Evolutionary conservation across 164 flowering plant genomes (phyloP), one percentile per base, ranked within the genome.

Genomic region (Liriodendron chinense): DNA sequence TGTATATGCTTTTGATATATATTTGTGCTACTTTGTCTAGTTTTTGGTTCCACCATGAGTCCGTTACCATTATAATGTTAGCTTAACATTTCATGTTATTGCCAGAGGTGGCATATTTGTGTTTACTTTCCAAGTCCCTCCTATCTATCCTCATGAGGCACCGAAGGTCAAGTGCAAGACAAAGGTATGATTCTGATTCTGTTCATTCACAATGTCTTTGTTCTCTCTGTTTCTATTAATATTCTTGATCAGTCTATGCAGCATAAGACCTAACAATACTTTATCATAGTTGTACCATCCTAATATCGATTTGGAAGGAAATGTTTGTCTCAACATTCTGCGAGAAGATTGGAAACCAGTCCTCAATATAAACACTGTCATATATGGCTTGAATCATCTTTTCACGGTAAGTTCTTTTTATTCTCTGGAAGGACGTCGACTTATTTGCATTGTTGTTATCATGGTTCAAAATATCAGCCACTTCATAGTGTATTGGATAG

Each of bases 341-440:
- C 84, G 93, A 70, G 96, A 91, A 79, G 96, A 91, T 72, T 91
- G 96, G 96, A 91, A 91, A 74, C 93, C 96, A 25, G 96, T 91
- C 56, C 87, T 91, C 8, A 91, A 88, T 63, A 85, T 91, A 50
- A 91, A 91, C 79, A 89, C 93, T 6, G 71, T 91, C 3, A 86
- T 91, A 6, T 91, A 91, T 76, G 96, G 96, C 67, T 69, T 91
- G 65, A 80, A 78, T 75, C 93, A 90, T 80, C 93, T 91, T 72
- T 91, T 89, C 81, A 87, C 91, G 86, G 96, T 91, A 53, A 53
- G 13, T 53, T 53, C 59, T 12, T 16, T 53, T 9, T 86, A 23
- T 49, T 63, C 20, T 3, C 66, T 20, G 66, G n/a, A 57, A 3
- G 62, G 62, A 57, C n/a, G 3, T 56, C 9, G 3, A 57, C 62